phyloP scores from a whole-genome alignment of 495 filamentous ascomycete species.

The Annulohypoxylon bovei region DNA sequence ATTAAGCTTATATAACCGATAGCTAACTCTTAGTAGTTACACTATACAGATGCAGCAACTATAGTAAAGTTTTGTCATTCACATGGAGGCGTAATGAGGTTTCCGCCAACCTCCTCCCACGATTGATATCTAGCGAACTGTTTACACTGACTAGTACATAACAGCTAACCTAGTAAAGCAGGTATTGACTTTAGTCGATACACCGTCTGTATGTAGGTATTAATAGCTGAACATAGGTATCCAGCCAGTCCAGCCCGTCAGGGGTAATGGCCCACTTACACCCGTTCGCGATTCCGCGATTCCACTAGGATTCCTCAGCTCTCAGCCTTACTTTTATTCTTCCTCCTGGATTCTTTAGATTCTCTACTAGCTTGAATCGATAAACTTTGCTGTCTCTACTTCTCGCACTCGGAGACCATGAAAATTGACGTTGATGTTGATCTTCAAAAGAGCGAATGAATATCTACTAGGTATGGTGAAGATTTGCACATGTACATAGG shows the following conservation, averaged over 20 bases:
- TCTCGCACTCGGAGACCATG: not conserved
- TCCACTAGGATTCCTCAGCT: slow-evolving; percentile 33
- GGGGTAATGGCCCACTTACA: slow-evolving; percentile 28
- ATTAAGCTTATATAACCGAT: not conserved
- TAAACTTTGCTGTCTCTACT: not conserved
- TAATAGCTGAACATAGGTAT: slow-evolving; percentile 5
- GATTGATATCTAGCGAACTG: not conserved
- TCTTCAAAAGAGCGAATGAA: not conserved
- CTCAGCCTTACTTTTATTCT: slow-evolving; percentile 29
- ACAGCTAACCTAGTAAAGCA: not conserved
- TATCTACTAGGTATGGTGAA: not conserved
- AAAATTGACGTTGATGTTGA: not conserved
- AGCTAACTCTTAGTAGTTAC: not conserved
- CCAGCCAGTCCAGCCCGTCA: slow-evolving; percentile 5
- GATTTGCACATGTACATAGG: slow-evolving; percentile 6
- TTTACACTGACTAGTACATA: not conserved
- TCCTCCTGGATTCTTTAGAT: not conserved
- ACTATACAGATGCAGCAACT: too few species aligned
- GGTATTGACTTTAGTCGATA: slow-evolving; percentile 1
- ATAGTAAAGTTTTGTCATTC: too few species aligned
- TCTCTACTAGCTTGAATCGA: not conserved
- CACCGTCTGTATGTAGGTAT: not conserved
- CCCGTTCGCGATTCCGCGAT: slow-evolving; percentile 24
- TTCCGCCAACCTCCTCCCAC: not conserved
- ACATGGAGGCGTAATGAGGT: not conserved